Percentiles rank a stretch among this genome's conserved stretches.
phyloP scores from a whole-genome alignment of 2,329 filamentous ascomycete genomes.

The Neurospora sp. region DNA sequence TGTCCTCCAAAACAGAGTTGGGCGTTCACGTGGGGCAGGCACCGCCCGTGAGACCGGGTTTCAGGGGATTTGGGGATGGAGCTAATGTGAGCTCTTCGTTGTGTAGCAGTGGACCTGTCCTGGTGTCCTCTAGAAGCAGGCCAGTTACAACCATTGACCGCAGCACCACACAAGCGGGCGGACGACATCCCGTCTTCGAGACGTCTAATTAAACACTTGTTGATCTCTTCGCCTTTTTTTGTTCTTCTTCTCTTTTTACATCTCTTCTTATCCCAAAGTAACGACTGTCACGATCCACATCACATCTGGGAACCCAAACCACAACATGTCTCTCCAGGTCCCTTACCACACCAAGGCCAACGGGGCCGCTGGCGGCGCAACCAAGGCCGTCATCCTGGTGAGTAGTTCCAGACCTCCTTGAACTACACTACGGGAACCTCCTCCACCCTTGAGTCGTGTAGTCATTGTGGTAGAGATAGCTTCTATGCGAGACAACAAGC shows the following conservation, averaged over 20 bases:
- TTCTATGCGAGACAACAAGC: background rate
- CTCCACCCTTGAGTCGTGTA: background rate
- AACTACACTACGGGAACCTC: background rate
- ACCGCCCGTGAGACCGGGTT: constrained; percentile 2
- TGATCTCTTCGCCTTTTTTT: background rate
- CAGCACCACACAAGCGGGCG: background rate
- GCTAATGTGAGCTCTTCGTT: background rate
- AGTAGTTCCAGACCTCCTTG: constrained; percentile 18
- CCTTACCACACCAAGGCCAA: constrained; percentile 40
- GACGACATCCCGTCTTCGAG: background rate
- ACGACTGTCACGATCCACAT: background rate
- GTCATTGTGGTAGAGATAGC: background rate
- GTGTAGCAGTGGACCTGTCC: background rate
- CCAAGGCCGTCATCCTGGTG: constrained; percentile 94
- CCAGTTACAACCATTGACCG: background rate
- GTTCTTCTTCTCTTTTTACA: background rate
- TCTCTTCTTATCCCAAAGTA: background rate
- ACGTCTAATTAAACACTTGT: background rate
- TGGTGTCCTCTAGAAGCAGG: background rate
- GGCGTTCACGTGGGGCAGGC: constrained; percentile 8
- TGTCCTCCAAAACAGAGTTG: background rate
- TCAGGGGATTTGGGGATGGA: constrained; percentile 8
- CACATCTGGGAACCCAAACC: background rate
- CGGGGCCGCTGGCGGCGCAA: constrained; percentile 44
- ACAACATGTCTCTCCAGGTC: constrained; percentile 45